Evolutionary conservation across 1,284 basidiomycete species (phyloP), one percentile per base, ranked within the genome.

Genomic region (Pseudozyma flocculosa): DNA sequence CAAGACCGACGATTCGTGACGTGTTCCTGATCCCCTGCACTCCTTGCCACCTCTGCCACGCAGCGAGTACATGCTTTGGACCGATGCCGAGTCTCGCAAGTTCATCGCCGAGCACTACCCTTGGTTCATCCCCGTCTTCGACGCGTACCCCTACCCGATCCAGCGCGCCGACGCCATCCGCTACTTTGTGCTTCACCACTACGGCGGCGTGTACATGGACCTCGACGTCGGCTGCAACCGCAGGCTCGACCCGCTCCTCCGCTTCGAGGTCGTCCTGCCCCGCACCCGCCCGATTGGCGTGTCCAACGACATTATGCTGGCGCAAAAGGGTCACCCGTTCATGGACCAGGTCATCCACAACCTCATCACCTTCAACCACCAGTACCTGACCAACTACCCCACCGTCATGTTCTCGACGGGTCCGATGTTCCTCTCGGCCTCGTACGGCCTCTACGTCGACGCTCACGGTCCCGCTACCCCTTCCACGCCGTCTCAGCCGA

Each of bases 321-420:
- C 91, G 21, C 86, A 89, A 75, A 87, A 88, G 74, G 82, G 82
- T 0, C 92, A 94, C 68, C 88, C 90, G 1, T 92, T 98, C 82
- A 85, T 97, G 82, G 86, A 88, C 34, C 89, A 92, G 79, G 88
- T 92, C 45, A 94, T 97, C 68, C 88, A 94, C 80, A 91, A 74
- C 40, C 85, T 97, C 60, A 84, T 87, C 72, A 87, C 87, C n/a
- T 98, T 94, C 78, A 89, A 97, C 80, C 90, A 94, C 79, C 85
- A 86, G 49, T 97, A 90, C 85, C 79, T 95, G 48, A 85, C 92
- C 74, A 93, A 96, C 80, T 98, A 98, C 73, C 94, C 95, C 29
- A 98, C 94, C 32, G 94, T 98, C 81, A 98, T 98, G 94, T 98
- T 98, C 82, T 92, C 91, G 44, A 98, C 95, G 0, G 94, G 94